Percentiles rank a stretch among this genome's conserved stretches.
These are phyloP conservation scores for Avena eriantha DNA, from an alignment of 176 grass and related monocot genomes.

Conservation along the genomic window DNA sequence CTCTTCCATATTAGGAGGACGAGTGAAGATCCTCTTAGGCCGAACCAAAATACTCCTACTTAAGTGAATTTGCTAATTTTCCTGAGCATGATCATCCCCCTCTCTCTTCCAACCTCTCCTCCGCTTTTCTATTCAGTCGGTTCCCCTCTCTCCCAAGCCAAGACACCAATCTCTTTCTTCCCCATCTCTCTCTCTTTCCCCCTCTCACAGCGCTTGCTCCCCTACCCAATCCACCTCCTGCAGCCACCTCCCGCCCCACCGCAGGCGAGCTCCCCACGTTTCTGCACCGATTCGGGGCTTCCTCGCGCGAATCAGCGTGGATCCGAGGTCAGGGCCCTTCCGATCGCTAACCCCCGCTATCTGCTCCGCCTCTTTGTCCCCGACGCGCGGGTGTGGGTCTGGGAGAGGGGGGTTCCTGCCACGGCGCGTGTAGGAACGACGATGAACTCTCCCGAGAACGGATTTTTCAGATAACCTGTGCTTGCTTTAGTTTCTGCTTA, in stretches of 20 bases:
- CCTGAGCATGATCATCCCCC: too few species aligned
- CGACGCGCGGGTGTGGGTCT: neutral
- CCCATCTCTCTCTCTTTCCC: constrained; percentile 5
- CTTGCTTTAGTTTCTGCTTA: neutral
- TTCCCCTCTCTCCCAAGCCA: constrained; percentile 13
- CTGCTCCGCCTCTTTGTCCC: neutral
- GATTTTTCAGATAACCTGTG: constrained; percentile 4
- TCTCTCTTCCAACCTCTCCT: too few species aligned
- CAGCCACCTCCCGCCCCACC: neutral
- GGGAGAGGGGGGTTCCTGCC: neutral
- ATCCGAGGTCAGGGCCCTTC: constrained; percentile 38
- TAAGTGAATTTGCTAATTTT: too few species aligned
- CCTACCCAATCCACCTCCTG: constrained; percentile 8
- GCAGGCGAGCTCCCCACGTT: neutral
- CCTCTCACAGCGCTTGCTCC: neutral
- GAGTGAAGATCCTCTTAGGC: too few species aligned
- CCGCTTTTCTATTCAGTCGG: too few species aligned
- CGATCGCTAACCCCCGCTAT: constrained; percentile 35
- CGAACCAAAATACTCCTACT: too few species aligned
- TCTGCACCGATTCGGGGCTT: constrained; percentile 3
- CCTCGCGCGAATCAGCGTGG: constrained; percentile 28
- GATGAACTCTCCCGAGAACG: constrained; percentile 22
- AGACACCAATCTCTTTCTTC: constrained; percentile 30
- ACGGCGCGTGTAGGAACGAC: constrained; percentile 16
- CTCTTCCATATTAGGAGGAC: too few species aligned